A percentile compares a stretch with the other conserved stretches of the same genome.
phyloP scores from a whole-genome alignment of 129 eudicot genomes.

The Ambrosia artemisiifolia region DNA sequence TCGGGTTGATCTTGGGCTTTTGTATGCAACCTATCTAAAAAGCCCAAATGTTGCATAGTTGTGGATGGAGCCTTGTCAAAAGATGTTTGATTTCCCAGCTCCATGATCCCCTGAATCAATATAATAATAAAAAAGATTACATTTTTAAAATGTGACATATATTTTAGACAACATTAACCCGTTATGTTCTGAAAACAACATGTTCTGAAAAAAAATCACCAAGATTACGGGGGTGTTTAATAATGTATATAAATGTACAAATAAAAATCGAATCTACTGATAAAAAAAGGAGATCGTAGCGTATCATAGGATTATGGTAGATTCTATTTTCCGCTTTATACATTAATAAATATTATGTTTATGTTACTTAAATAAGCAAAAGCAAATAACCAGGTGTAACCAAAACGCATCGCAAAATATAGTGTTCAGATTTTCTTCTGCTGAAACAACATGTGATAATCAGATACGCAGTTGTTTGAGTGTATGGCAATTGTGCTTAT shows the following conservation, averaged over 20 bases:
- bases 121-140: not conserved
- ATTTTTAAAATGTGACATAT: not conserved
- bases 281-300: not conserved
- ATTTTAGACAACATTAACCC: not conserved
- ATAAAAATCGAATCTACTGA: not conserved
- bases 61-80: slow-evolving; percentile 38
- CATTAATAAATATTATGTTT: not conserved
- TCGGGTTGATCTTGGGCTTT: slow-evolving; percentile 41
- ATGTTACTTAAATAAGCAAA: not conserved
- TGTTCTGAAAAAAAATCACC: slow-evolving; percentile 12
- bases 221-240: not conserved
- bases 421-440: not conserved
- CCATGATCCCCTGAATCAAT: slow-evolving; percentile 60
- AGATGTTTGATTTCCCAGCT: slow-evolving; percentile 45
- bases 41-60: slow-evolving; percentile 39
- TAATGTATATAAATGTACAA: not conserved
- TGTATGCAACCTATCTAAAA: slow-evolving; percentile 40
- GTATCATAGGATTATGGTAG: not conserved
- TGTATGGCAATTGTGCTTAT: not conserved
- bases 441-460: not conserved
- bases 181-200: slow-evolving; percentile 7
- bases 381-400: not conserved
- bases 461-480: not conserved
- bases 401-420: not conserved
- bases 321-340: not conserved